phyloP scores from a whole-genome alignment of 2,329 filamentous ascomycete genomes.

The Nothopassalora personata region DNA sequence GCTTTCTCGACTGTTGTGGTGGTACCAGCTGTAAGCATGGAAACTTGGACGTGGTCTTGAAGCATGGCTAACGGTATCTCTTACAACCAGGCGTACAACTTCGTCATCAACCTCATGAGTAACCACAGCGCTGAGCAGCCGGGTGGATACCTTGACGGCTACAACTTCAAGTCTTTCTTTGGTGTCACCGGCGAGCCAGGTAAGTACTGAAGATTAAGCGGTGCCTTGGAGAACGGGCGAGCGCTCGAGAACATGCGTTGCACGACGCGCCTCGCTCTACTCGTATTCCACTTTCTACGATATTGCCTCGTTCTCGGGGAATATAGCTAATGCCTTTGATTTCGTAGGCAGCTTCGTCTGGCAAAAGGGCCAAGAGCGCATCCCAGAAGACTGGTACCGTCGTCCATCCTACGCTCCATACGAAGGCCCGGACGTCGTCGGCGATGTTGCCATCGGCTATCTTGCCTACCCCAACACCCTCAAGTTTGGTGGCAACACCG shows the following conservation, averaged over 20 bases:
- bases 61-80: too few species aligned
- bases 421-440: constrained; percentile 24
- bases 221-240: too few species aligned
- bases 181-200: constrained; percentile 21
- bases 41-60: constrained; percentile 15
- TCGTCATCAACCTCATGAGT: constrained; percentile 26
- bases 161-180: constrained; percentile 24
- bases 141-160: constrained; percentile 18
- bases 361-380: constrained; percentile 25
- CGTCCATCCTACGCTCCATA: constrained; percentile 23
- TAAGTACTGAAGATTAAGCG: too few species aligned
- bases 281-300: too few species aligned
- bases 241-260: too few species aligned
- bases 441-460: constrained; percentile 12
- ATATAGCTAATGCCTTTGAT: too few species aligned
- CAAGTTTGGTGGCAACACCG: constrained; percentile 34
- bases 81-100: constrained; percentile 20
- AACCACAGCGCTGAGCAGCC: constrained; percentile 20
- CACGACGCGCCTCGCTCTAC: too few species aligned
- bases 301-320: too few species aligned
- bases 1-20: constrained; percentile 26
- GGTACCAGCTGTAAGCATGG: constrained; percentile 12
- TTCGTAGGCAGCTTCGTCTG: constrained; percentile 8
- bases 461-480: constrained; percentile 25
- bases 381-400: constrained; percentile 37